Conservation (phyloP, 805 yeast species). For the Blastobotrys peoriensis region DNA sequence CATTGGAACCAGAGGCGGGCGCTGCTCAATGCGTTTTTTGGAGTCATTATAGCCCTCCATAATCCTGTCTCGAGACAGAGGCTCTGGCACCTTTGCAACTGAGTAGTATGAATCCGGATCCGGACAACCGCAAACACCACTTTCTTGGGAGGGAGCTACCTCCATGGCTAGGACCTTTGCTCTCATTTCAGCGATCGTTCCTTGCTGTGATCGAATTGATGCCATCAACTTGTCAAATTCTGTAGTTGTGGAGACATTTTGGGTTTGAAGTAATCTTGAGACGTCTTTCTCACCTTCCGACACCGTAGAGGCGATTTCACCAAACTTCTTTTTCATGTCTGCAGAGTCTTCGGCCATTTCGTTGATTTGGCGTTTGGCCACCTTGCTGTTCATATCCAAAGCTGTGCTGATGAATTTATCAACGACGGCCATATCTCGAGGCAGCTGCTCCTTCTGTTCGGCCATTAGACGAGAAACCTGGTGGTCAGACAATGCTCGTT, state of each 20-base stretch:
- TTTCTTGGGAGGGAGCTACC: background rate
- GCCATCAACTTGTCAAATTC: background rate
- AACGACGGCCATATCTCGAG: background rate
- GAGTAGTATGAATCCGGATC: background rate
- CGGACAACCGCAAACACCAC: background rate
- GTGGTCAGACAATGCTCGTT: background rate
- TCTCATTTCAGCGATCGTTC: background rate
- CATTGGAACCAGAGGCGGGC: background rate
- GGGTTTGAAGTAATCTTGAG: no score
- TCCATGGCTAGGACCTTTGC: background rate
- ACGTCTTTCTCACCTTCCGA: background rate
- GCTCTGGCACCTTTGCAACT: background rate
- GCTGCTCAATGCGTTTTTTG: background rate
- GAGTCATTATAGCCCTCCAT: background rate
- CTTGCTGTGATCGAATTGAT: background rate
- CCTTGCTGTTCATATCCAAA: background rate
- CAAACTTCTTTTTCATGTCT: background rate
- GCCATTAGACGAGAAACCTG: background rate
- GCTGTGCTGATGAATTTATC: background rate
- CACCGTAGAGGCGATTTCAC: background rate
- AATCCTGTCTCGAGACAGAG: background rate
- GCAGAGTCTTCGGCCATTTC: background rate
- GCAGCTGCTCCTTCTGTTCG: background rate
- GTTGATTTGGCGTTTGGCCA: background rate
- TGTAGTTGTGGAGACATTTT: no score